Evolutionary conservation across 192 early-diverging fungal species (phyloP), one percentile per base, ranked within the genome.

Genomic region (Coemansia sp.): DNA sequence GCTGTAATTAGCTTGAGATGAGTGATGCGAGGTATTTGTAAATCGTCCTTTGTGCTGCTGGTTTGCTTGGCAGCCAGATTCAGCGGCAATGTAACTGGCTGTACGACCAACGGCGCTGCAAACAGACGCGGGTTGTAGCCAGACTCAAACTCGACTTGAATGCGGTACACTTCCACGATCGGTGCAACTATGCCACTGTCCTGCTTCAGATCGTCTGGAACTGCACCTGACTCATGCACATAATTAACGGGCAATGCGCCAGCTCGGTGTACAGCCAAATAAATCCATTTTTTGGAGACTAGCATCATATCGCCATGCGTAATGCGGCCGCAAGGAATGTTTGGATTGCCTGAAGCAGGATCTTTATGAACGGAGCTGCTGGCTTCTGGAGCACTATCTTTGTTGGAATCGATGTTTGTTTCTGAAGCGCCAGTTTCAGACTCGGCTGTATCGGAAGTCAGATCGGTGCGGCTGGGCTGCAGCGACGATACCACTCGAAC

Each of bases 271-370:
- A 51, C 57, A 2, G 74, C 53, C 33, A 78, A 44, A 45, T 70
- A 78, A 35, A 78, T 78, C 74, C 74, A 78, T 36, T 78, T 78
- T 50, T 70, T 78, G 6, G 74, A 78, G 20, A 78, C 64, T 7
- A 78, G 64, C 74, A 71, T 71, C 74, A 78, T 78, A 58, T 78
- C 74, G 18, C 68, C 74, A 39, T 78, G 74, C 8, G 68, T 70
- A 36, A 78, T 78, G 15, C 40, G 54, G n/a, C 72, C 72, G 50
- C 61, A 55, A 31, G 72, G 72, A 10, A 75, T 68, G 46, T 68
- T 68, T 35, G 33, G 33, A 7, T 35, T 35, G 33, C 33, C 7
- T 35, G 33, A 7, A 35, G 33, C 10, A 6, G 33, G 33, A 2
- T 26, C 23, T n/a, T 20, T 26, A 13, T 11, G 46, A 28, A 14